Evolutionary conservation across 2,329 filamentous ascomycete species (phyloP).

Genomic region (Fusarium sp.): DNA sequence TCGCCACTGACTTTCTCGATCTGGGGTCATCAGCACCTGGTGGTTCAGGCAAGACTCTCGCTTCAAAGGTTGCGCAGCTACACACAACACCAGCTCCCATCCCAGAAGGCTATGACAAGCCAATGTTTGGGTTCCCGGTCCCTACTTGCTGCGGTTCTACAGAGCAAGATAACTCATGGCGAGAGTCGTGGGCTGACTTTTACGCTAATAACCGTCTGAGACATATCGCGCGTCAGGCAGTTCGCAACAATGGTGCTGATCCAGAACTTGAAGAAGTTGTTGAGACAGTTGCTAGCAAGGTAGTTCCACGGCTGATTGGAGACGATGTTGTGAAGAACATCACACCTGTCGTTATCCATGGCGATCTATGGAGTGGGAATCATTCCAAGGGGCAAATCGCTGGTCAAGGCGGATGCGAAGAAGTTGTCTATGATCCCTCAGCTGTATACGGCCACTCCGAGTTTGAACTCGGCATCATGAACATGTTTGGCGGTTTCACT

Average conservation of each 20-base stretch:
- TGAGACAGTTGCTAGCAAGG: constrained; percentile 66
- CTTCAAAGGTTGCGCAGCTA: constrained; percentile 78
- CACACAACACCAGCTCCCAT: constrained; percentile 79
- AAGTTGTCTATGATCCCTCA: constrained; percentile 85
- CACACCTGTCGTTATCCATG: constrained; percentile 84
- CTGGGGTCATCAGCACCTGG: constrained; percentile 56
- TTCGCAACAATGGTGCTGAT: constrained; percentile 71
- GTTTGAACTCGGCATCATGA: constrained; percentile 93
- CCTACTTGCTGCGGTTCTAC: constrained; percentile 89
- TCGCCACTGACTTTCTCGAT: constrained; percentile 84
- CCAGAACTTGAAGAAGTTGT: constrained; percentile 69
- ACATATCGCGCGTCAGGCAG: constrained; percentile 66
- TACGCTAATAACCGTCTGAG: constrained; percentile 80
- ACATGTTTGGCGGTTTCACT: constrained; percentile 93
- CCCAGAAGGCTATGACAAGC: constrained; percentile 64
- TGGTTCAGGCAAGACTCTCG: constrained; percentile 67
- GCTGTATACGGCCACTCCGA: constrained; percentile 87
- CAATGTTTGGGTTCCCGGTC: constrained; percentile 84
- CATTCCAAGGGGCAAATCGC: constrained; percentile 72
- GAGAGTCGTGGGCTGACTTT: constrained; percentile 82
- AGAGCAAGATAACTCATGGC: constrained; percentile 80
- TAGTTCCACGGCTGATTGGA: constrained; percentile 81
- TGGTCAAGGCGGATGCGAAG: constrained; percentile 64
- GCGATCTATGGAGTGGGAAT: constrained; percentile 95
- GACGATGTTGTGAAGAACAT: constrained; percentile 72